Evolutionary conservation across 2,329 filamentous ascomycete genomes (phyloP).

Genomic region (Dactylonectria estremocensis): DNA sequence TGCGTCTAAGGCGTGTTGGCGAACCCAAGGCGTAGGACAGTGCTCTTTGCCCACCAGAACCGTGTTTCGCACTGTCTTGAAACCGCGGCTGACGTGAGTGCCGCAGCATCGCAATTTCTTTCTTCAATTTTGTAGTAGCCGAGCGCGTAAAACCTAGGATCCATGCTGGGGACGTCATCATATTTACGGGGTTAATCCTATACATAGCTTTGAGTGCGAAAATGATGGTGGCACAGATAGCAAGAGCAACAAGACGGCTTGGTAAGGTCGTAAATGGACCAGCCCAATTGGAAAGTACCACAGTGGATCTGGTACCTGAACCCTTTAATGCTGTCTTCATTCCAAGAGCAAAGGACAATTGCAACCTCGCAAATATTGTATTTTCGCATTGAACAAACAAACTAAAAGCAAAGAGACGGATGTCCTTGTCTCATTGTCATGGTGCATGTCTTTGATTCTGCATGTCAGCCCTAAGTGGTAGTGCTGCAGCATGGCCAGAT

Average conservation of each 20-base stretch:
- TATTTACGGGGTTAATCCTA: neutral
- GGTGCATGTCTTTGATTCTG: neutral
- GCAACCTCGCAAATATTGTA: too few relatives aligned
- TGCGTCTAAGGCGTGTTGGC: neutral
- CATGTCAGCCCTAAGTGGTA: conserved; percentile 3
- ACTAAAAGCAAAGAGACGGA: neutral
- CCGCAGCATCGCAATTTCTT: neutral
- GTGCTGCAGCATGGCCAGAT: neutral
- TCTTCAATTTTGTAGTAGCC: neutral
- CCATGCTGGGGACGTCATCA: neutral
- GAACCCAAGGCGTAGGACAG: neutral
- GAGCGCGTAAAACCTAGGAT: neutral
- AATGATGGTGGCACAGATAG: too few relatives aligned
- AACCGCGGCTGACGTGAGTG: neutral
- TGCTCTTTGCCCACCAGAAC: neutral
- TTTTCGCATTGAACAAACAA: neutral
- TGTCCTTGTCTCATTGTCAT: neutral
- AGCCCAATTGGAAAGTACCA: neutral
- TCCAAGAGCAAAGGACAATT: too few relatives aligned
- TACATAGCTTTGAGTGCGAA: neutral
- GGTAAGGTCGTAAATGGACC: too few relatives aligned
- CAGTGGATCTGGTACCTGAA: neutral
- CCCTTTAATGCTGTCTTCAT: too few relatives aligned
- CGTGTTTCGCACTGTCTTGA: neutral
- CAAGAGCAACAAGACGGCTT: too few relatives aligned